Evolutionary conservation across 1,139 yeast species (phyloP).

Genomic region (Zygoascus meyerae): DNA sequence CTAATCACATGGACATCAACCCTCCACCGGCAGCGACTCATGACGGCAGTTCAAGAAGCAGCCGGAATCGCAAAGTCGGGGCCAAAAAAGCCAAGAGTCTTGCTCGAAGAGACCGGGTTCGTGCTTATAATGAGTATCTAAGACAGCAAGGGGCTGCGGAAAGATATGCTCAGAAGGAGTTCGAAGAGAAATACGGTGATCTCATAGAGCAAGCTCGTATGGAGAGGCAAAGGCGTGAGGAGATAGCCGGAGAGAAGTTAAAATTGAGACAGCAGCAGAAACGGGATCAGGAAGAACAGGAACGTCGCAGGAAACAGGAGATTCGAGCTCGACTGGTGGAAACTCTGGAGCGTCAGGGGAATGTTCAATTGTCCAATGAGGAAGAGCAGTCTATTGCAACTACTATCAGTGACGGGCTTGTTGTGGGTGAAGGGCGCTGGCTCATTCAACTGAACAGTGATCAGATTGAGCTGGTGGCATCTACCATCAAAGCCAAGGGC

Average conservation of each 20-base stretch:
- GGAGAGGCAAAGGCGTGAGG: constrained; percentile 22
- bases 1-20: constrained; percentile 13
- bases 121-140: constrained; percentile 31
- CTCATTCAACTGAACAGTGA: constrained; percentile 12
- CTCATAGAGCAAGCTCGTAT: constrained; percentile 26
- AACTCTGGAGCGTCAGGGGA: constrained; percentile 13
- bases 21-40: constrained; percentile 16
- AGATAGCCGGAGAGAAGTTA: constrained; percentile 20
- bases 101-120: constrained; percentile 28
- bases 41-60: constrained; percentile 1
- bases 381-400: constrained; percentile 17
- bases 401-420: constrained; percentile 11
- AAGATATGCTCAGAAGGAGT: constrained; percentile 20
- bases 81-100: constrained; percentile 32
- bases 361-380: constrained; percentile 14
- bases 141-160: constrained; percentile 29
- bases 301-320: constrained; percentile 8
- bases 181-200: constrained; percentile 29
- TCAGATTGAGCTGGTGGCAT: constrained; percentile 7
- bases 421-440: constrained; percentile 19
- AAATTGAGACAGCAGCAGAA: constrained; percentile 19
- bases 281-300: constrained; percentile 19
- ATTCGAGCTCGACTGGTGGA: constrained; percentile 11
- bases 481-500: constrained; percentile 8
- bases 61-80: constrained; percentile 25